phyloP scores from a whole-genome alignment of 768 basidiomycete species.

The Hebeloma cylindrosporum region DNA sequence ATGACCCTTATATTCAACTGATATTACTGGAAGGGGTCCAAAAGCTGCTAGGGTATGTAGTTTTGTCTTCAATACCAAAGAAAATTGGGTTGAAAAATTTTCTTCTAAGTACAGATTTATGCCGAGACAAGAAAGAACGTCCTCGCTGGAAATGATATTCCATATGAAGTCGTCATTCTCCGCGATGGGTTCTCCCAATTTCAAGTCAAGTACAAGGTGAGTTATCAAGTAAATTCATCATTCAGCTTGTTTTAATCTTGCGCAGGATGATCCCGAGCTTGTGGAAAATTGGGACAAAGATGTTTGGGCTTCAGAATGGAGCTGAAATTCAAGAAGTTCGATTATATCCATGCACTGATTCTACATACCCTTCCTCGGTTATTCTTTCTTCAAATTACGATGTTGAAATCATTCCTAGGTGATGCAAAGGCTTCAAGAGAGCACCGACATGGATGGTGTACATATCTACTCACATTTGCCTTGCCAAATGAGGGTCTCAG shows the following conservation, averaged over 20 bases:
- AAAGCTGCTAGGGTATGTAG: conserved; percentile 67
- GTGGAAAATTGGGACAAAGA: conserved; percentile 78
- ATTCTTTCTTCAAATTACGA: too few species aligned
- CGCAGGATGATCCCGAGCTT: conserved; percentile 61
- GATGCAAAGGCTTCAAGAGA: too few species aligned
- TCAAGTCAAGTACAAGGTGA: conserved; percentile 66
- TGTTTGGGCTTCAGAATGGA: conserved; percentile 51
- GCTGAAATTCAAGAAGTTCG: conserved; percentile 9
- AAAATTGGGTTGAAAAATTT: conserved; percentile 7
- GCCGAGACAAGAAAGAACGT: conserved; percentile 57
- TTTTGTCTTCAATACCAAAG: not conserved
- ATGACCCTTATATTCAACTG: not conserved
- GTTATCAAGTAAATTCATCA: too few species aligned
- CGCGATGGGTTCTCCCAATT: conserved; percentile 73
- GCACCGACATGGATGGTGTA: too few species aligned
- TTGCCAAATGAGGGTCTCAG: too few species aligned
- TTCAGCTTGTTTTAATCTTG: too few species aligned
- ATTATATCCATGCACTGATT: not conserved
- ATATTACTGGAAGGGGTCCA: conserved; percentile 55
- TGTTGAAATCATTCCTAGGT: too few species aligned
- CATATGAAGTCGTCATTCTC: conserved; percentile 63
- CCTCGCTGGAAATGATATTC: conserved; percentile 40
- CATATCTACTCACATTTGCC: too few species aligned
- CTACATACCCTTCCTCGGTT: too few species aligned
- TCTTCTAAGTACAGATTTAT: conserved; percentile 51